Evolutionary conservation across 2,329 filamentous ascomycete species (phyloP), one percentile per base, ranked within the genome.

Genomic region (Alternaria incomplexa): DNA sequence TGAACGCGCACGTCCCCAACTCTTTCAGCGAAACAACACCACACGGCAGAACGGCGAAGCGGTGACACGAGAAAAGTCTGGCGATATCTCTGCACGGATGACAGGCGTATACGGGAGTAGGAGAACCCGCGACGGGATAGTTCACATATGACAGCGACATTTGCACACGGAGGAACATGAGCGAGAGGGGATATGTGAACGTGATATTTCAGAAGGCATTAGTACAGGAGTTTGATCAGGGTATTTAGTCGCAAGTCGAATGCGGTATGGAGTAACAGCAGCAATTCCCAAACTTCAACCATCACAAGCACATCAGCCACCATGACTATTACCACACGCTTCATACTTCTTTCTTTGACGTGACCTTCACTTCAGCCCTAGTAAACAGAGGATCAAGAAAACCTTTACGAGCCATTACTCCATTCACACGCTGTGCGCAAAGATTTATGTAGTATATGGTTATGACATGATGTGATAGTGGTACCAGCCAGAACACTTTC

Each of bases 1-100:
- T 98, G 71, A 78, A 25, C 15, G 13, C 8, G n/a, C 8, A 10
- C 1, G 13, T 36, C 4, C 22, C 40, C 40, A 22, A 5, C 1
- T 12, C 10, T 2, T 13, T 6, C 2, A 45, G 23, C 40, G 10
- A 22, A 17, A 44, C 6, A 45, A 23, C 7, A 13, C 23, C 3
- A 48, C 46, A 32, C 30, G 13, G 30, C 30, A 12, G 23, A 4
- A n/a, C 46, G 23, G 23, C 22, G 23, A 17, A 28, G 12, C 30
- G 30, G 12, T 3, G 30, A 32, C 28, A 32, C 28, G 28, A 30
- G 5, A 13, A 30, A 13, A 30, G 28, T 13, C 12, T 13, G 12
- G 11, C 28, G 12, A 30, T 30, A 30, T 30, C 28, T 30, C 28
- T 12, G 28, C 11, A 30, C 28, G 6, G 28, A 6, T 6, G 3